Base-by-base conservation (phyloP, 1,284 basidiomycete species). In the Trichosporon sp. region DNA sequence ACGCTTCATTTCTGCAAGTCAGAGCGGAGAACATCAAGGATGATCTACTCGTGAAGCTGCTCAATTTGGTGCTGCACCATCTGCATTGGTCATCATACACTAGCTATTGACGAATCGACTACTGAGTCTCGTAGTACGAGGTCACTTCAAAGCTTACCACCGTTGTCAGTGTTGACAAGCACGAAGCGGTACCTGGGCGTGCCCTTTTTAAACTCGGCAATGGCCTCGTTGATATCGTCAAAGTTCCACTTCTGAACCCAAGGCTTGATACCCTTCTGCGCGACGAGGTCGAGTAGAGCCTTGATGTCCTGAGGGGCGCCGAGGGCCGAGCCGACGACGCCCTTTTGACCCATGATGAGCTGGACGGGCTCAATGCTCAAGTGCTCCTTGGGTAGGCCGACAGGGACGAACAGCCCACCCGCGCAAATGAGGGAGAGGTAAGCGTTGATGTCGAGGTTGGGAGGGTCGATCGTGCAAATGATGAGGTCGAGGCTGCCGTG, bases 181-280 rank as follows among this genome's bases (percentile, higher is more conserved):
- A 81, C 80, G 67, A 79, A 81, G 58, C 82, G 74, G 78, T 81
- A 83, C 23, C 76, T 60, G 54, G 77, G 74, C 65, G 81, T 76
- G 61, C 78, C 78, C 33, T 73, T 73, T 49, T 79, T 67, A 64
- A 82, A 77, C 61, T 80, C 77, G 4, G 32, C 69, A 34, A 83
- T 75, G 14, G 80, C 81, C 69, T 78, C 69, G 69, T 79, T 79
- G 70, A 77, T 78, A 56, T 82, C 78, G 65, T 78, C 76, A 71
- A 83, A 74, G 54, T 74, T 68, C 19, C 60, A 58, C 67, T 71
- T 72, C 54, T 65, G 56, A 54, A 71, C 68, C 73, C 73, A 74
- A 8, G 73, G 69, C 23, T 69, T 54, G 61, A 79, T 65, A 14
- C 73, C 52, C 49, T 69, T 69, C 9, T 58, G 16, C 11, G 71